Evolutionary conservation across 1,284 basidiomycete genomes (phyloP).

Genomic region (Ceratobasidium sp.): DNA sequence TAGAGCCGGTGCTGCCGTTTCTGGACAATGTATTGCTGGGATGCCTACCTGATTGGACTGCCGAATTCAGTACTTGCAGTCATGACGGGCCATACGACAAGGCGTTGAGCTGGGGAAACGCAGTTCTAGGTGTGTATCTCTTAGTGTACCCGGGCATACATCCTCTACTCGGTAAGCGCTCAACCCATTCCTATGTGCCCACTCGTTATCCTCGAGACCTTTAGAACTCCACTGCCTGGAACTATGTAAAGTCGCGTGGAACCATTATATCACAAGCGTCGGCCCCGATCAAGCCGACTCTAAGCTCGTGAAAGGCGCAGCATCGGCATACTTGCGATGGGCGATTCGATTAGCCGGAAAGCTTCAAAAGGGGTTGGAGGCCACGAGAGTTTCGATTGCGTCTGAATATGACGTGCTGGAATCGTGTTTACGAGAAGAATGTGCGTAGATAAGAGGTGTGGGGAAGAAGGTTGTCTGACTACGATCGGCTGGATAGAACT

Average conservation of each 20-base stretch:
- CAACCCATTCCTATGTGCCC: slow-evolving; percentile 5
- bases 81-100: slow-evolving; percentile 67
- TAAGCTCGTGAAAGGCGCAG: slow-evolving; percentile 5
- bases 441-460: neutral
- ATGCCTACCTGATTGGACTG: slow-evolving; percentile 66
- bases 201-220: slow-evolving; percentile 20
- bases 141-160: slow-evolving; percentile 76
- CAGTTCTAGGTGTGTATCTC: slow-evolving; percentile 70
- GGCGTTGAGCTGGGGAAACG: slow-evolving; percentile 66
- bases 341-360: neutral
- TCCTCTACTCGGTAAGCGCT: slow-evolving; percentile 74
- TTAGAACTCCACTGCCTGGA: slow-evolving; percentile 78
- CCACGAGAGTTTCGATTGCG: neutral
- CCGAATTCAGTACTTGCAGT: slow-evolving; percentile 70
- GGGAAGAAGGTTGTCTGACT: neutral
- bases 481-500: neutral
- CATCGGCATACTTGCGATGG: slow-evolving; percentile 13
- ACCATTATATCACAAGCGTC: slow-evolving; percentile 58
- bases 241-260: slow-evolving; percentile 78
- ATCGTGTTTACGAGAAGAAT: slow-evolving; percentile 1
- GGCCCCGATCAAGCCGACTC: neutral
- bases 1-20: slow-evolving; percentile 7
- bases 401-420: slow-evolving; percentile 12
- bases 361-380: neutral
- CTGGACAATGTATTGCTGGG: slow-evolving; percentile 13